Conservation (phyloP, 2,329 filamentous ascomycete species). For the Zymoseptoria crescenta region DNA sequence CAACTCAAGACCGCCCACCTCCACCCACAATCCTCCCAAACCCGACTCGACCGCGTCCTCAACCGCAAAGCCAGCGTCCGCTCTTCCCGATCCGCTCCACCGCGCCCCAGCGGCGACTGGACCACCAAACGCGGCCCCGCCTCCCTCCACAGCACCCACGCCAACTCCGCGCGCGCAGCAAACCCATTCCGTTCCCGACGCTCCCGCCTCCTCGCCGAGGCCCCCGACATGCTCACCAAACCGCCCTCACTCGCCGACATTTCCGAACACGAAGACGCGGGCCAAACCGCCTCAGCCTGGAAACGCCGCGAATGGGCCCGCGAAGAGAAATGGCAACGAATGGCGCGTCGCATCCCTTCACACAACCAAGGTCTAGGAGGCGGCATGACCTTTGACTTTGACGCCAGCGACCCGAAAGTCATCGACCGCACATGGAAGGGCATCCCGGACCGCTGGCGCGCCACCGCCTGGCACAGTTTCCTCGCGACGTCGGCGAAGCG, state of each 20-base stretch:
- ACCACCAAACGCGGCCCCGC: conserved; percentile 30
- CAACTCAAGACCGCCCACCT: conserved; percentile 55
- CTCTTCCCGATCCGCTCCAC: conserved; percentile 32
- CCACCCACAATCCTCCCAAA: conserved; percentile 48
- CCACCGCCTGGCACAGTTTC: conserved; percentile 91
- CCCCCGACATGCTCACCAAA: conserved; percentile 57
- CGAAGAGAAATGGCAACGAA: conserved; percentile 61
- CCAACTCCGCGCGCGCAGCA: conserved; percentile 30
- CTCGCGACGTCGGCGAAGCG: conserved; percentile 67
- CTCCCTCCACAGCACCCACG: conserved; percentile 33
- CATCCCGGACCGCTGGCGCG: conserved; percentile 91
- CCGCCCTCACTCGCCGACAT: conserved; percentile 46
- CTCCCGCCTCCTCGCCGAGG: conserved; percentile 50
- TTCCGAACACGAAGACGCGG: conserved; percentile 39
- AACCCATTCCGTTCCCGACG: conserved; percentile 44
- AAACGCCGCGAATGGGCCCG: conserved; percentile 54
- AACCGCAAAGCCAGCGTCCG: conserved; percentile 42
- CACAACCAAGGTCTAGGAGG: conserved; percentile 37
- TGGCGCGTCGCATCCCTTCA: conserved; percentile 45
- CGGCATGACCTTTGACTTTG: conserved; percentile 68
- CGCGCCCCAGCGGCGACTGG: conserved; percentile 16
- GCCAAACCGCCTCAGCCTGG: conserved; percentile 40
- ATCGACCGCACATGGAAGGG: conserved; percentile 95
- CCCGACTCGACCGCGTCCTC: conserved; percentile 46
- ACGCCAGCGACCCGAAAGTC: conserved; percentile 67